These are phyloP conservation scores for Skeletonema grethae DNA, from an alignment of 108 stramenopile species.

Conservation along the genomic window DNA sequence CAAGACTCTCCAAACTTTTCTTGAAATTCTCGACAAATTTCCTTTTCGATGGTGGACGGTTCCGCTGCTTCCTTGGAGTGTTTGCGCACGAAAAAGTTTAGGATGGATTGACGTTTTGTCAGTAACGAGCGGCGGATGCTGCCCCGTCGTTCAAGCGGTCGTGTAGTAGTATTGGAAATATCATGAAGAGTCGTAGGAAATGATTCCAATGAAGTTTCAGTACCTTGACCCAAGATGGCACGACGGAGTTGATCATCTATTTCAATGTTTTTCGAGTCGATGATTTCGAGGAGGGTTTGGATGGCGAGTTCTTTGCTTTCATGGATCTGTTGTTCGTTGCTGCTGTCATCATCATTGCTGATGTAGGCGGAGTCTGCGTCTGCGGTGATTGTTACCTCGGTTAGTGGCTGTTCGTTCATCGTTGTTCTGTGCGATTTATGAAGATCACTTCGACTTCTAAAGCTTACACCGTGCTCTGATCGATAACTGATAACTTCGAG, in stretches of 20 bases:
- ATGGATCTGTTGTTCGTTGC: background rate
- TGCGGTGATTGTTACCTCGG: background rate
- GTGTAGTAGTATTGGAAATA: too few species aligned
- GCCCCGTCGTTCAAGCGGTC: too few species aligned
- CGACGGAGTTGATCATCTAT: constrained; percentile 28
- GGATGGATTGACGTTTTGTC: constrained; percentile 23
- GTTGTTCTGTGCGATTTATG: too few species aligned
- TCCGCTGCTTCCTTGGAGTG: background rate
- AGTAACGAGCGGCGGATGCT: background rate
- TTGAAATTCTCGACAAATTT: background rate
- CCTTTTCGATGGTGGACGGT: background rate
- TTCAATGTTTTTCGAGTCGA: constrained; percentile 20
- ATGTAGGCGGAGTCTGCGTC: background rate
- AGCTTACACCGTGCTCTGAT: too few species aligned
- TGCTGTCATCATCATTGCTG: background rate
- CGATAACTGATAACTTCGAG: too few species aligned
- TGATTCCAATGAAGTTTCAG: too few species aligned
- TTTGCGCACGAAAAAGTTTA: constrained; percentile 7
- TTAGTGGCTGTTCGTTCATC: background rate
- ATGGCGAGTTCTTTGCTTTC: constrained; percentile 21
- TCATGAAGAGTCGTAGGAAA: too few species aligned
- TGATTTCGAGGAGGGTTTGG: constrained; percentile 14
- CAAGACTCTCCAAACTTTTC: background rate
- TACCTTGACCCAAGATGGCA: constrained; percentile 25
- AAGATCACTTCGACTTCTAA: too few species aligned